Evolutionary conservation across 2,329 filamentous ascomycete species (phyloP).

Genomic region (Hypoxylon sp.): DNA sequence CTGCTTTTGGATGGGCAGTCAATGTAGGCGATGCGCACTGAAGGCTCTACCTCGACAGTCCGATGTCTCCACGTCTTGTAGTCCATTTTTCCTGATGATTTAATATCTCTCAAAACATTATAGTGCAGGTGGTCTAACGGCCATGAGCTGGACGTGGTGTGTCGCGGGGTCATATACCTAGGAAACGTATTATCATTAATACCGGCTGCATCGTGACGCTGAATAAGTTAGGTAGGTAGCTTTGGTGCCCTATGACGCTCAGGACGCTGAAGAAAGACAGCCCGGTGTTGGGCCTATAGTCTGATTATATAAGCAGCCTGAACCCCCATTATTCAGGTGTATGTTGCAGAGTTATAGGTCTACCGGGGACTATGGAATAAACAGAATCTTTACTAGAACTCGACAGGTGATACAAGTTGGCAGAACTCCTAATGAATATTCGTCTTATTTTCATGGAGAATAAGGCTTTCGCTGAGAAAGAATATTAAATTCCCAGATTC

Average conservation of each 20-base stretch:
- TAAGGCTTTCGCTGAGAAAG: too few relatives aligned
- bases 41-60: constrained; percentile 31
- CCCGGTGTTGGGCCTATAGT: neutral
- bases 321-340: too few relatives aligned
- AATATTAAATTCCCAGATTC: too few relatives aligned
- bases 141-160: neutral
- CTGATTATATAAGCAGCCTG: neutral
- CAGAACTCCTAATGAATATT: neutral
- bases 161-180: neutral
- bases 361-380: neutral
- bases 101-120: neutral
- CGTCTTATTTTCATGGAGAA: too few relatives aligned
- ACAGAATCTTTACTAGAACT: neutral
- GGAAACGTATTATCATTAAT: neutral
- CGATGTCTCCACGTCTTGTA: constrained; percentile 33
- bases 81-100: constrained; percentile 20
- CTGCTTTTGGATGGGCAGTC: constrained; percentile 26
- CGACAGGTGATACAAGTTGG: too few relatives aligned
- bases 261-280: neutral
- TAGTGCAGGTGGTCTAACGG: neutral
- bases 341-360: neutral
- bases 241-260: constrained; percentile 1
- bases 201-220: neutral
- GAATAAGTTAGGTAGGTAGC: too few relatives aligned
- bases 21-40: constrained; percentile 37